Evolutionary conservation across 2,329 filamentous ascomycete species (phyloP), one percentile per base, ranked within the genome.

Genomic region (Cercospora beticola): DNA sequence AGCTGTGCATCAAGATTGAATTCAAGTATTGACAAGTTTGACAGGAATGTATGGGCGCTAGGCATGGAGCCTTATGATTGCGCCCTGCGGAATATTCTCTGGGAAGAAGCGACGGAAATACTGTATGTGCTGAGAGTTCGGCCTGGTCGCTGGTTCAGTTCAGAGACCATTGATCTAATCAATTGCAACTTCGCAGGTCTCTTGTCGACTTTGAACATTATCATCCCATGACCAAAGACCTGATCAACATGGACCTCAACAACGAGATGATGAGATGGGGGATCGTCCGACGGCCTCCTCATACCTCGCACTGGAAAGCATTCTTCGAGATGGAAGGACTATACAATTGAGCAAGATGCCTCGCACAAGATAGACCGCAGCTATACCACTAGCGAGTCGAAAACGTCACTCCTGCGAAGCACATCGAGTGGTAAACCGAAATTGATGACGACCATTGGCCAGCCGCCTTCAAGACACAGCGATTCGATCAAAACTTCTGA

Each of bases 131-230:
- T 21, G 9, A n/a, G 23, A 28, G 1, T 4, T 16, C 5, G 23
- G 10, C 21, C 1, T 14, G 23, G 23, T 12, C 3, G 9, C 21
- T 54, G 49, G 16, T 10, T 5, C 8, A 16, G 10, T 10, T 10
- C 4, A 18, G 28, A 16, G 28, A 18, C 7, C 43, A 9, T 31
- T 23, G 54, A 12, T 9, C 59, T 18, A 26, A 56, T 5, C 4
- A n/a, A 46, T 16, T 8, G 33, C 9, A 28, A 43, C 2, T 1
- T 23, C 23, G 4, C 40, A 75, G 74, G 60, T 73, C 72, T 5
- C 66, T 78, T 6, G 74, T 78, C n/a, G 76, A 78, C 33, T 77
- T 78, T 54, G 76, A 78, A 66, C 74, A 75, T 23, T 78, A 73
- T 68, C 64, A 70, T 54, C 62, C 67, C 4, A 69, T 62, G 40